A percentile compares a stretch with the other conserved stretches of the same genome.
Conservation (phyloP, 2,329 filamentous ascomycete genomes). For the Byssoonygena ceratinophila region DNA sequence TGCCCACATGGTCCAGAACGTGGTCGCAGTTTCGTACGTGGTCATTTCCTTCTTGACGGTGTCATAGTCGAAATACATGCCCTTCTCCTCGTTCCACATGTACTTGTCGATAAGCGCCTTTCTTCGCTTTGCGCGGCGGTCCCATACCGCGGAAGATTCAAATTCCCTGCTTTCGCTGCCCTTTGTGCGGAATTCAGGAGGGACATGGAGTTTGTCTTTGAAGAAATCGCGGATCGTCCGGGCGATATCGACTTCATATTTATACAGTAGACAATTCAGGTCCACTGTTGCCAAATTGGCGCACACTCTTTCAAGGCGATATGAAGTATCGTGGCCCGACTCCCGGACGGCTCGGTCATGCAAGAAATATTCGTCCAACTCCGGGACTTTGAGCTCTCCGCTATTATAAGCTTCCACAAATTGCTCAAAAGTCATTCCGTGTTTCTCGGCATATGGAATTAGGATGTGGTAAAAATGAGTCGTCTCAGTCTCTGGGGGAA, state of each 20-base stretch:
- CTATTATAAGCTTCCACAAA: slow-evolving; percentile 86
- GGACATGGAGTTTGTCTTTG: slow-evolving; percentile 69
- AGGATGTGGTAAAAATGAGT: slow-evolving; percentile 77
- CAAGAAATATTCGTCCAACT: slow-evolving; percentile 88
- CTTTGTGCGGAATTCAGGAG: slow-evolving; percentile 66
- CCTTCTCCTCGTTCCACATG: slow-evolving; percentile 81
- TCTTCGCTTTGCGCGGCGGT: slow-evolving; percentile 72
- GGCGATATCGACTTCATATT: slow-evolving; percentile 91
- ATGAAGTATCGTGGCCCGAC: slow-evolving; percentile 92
- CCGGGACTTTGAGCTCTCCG: slow-evolving; percentile 64
- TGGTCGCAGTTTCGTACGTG: slow-evolving; percentile 81
- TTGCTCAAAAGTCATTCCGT: slow-evolving; percentile 68
- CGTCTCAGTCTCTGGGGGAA: slow-evolving; percentile 84
- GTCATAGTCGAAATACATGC: slow-evolving; percentile 98
- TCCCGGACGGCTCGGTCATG: slow-evolving; percentile 94
- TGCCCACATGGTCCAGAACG: slow-evolving; percentile 96
- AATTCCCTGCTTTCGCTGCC: slow-evolving; percentile 55
- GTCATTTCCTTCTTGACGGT: slow-evolving; percentile 70
- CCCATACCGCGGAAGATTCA: slow-evolving; percentile 80
- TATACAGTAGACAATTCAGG: slow-evolving; percentile 87
- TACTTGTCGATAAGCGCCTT: slow-evolving; percentile 84
- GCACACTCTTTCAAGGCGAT: slow-evolving; percentile 78
- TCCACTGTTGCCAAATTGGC: slow-evolving; percentile 89
- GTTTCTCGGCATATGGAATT: slow-evolving; percentile 70
- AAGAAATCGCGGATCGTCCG: slow-evolving; percentile 76